These are phyloP conservation scores for Fusarium floridanum DNA, from an alignment of 2,329 filamentous ascomycete species.

Conservation along the genomic window DNA sequence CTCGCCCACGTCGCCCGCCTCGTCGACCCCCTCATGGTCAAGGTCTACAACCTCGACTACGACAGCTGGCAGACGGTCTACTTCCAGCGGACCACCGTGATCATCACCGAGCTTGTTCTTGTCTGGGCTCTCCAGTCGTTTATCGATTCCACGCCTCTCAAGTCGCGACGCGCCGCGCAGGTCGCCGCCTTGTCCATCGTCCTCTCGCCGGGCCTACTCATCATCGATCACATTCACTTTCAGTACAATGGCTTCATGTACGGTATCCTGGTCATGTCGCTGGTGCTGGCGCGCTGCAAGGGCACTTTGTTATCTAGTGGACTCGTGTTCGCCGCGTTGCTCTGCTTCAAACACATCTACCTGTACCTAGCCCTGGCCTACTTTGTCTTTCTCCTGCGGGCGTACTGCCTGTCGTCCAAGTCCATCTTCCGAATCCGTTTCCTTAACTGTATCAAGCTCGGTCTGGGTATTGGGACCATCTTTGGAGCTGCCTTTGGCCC, in stretches of 20 bases:
- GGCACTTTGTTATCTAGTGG: slow-evolving; percentile 84
- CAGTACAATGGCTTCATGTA: slow-evolving; percentile 99
- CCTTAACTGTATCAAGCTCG: slow-evolving; percentile 86
- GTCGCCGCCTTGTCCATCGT: slow-evolving; percentile 90
- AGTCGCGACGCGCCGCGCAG: slow-evolving; percentile 81
- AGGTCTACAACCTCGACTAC: slow-evolving; percentile 84
- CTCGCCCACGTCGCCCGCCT: slow-evolving; percentile 84
- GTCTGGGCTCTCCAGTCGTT: slow-evolving; percentile 86
- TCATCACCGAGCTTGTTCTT: slow-evolving; percentile 85
- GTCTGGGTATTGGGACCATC: slow-evolving; percentile 76
- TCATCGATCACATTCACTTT: slow-evolving; percentile 99
- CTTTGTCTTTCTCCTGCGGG: slow-evolving; percentile 91
- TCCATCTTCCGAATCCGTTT: slow-evolving; percentile 83
- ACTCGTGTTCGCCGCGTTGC: slow-evolving; percentile 82
- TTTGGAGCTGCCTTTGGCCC: slow-evolving; percentile 90
- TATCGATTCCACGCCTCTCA: slow-evolving; percentile 75
- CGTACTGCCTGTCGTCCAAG: slow-evolving; percentile 85
- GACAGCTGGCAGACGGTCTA: slow-evolving; percentile 94
- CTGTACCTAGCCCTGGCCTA: slow-evolving; percentile 96
- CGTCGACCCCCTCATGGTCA: slow-evolving; percentile 84
- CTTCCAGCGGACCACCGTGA: slow-evolving; percentile 92
- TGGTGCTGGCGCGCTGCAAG: slow-evolving; percentile 83
- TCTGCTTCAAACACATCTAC: slow-evolving; percentile 99
- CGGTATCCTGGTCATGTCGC: slow-evolving; percentile 86
- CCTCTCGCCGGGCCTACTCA: slow-evolving; percentile 90